A percentile compares a stretch with the other conserved stretches of the same genome.
Evolutionary conservation across 169 alveolate species (phyloP).

Genomic region (Pseudocohnilembus persalinus): DNA sequence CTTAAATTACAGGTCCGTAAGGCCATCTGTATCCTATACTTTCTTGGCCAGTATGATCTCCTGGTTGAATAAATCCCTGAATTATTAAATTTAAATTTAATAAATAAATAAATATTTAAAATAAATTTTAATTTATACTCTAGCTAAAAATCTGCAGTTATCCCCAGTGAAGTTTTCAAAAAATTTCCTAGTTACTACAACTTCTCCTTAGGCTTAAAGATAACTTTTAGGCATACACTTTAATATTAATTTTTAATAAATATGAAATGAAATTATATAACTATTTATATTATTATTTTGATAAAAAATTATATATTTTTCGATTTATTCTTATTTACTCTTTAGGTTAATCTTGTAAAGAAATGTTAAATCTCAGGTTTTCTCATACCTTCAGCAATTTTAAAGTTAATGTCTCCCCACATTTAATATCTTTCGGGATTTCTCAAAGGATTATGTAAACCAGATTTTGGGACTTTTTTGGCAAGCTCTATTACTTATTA

Average conservation of each 20-base stretch:
- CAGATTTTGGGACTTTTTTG: constrained; percentile 65
- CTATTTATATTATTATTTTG: background rate
- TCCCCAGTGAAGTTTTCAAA: constrained; percentile 88
- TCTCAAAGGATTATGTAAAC: constrained; percentile 87
- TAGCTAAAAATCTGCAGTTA: constrained; percentile 38
- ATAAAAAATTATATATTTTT: too few species aligned
- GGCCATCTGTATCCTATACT: constrained; percentile 87
- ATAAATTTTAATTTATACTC: constrained; percentile 1
- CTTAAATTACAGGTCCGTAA: constrained; percentile 71
- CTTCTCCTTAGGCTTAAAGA: constrained; percentile 80
- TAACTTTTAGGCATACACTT: constrained; percentile 69
- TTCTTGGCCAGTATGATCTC: constrained; percentile 83
- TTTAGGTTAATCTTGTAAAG: constrained; percentile 66
- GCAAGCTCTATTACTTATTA: constrained; percentile 11
- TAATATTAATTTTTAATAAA: background rate
- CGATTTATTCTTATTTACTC: too few species aligned
- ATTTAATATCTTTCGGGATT: constrained; percentile 77
- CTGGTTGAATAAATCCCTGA: constrained; percentile 70
- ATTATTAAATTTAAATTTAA: constrained; percentile 63
- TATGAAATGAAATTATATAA: background rate
- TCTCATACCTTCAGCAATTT: constrained; percentile 63
- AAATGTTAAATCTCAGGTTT: constrained; percentile 67
- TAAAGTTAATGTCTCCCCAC: constrained; percentile 78
- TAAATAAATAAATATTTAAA: background rate
- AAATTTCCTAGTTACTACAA: constrained; percentile 72